Conservation (phyloP, 441 rosid genomes). For the Aquilaria agallochum region DNA sequence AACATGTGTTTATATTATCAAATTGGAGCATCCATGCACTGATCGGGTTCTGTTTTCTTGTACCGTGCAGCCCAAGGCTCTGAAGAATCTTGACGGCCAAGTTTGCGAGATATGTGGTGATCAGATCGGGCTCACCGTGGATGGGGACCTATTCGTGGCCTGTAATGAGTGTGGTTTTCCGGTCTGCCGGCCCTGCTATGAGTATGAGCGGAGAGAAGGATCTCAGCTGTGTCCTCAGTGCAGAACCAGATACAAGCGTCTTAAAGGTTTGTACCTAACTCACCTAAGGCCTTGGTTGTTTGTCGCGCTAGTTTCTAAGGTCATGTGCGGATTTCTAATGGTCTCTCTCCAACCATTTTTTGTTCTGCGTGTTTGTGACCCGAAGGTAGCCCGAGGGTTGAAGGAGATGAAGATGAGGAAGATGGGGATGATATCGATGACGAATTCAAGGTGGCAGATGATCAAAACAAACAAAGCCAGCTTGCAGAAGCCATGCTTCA, state of each 20-base stretch:
- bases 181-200: conserved; percentile 89
- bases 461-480: conserved; percentile 54
- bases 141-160: conserved; percentile 94
- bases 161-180: conserved; percentile 99
- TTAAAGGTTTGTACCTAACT: conserved; percentile 46
- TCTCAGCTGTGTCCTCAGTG: conserved; percentile 91
- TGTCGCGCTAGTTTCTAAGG: not conserved
- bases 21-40: not conserved
- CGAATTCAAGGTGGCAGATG: conserved; percentile 88
- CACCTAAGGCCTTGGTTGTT: not conserved
- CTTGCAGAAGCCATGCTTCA: conserved; percentile 87
- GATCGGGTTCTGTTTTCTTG: not conserved
- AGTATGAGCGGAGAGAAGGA: conserved; percentile 96
- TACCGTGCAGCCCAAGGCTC: conserved; percentile 62
- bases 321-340: not conserved
- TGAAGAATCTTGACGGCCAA: conserved; percentile 89
- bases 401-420: conserved; percentile 97
- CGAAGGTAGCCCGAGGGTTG: conserved; percentile 88
- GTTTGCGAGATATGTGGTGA: conserved; percentile 97
- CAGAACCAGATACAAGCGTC: conserved; percentile 94
- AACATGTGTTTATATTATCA: not conserved
- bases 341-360: too few species aligned
- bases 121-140: conserved; percentile 72
- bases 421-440: conserved; percentile 95
- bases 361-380: not conserved